These are phyloP conservation scores for Hirschfeldia incana DNA, from an alignment of 345 rosid genomes.

Conservation along the genomic window DNA sequence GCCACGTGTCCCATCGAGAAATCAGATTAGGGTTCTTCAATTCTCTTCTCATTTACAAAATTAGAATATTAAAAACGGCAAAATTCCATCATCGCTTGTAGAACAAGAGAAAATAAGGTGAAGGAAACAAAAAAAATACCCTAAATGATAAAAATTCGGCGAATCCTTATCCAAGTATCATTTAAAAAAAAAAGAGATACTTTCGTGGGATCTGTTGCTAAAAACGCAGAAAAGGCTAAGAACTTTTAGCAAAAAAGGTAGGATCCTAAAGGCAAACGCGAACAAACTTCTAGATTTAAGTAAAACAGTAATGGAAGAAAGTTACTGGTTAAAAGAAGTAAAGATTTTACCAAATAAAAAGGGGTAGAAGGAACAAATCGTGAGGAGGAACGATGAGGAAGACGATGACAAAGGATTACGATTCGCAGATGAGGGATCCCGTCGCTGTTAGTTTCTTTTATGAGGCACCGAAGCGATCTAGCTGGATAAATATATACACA, in stretches of 20 bases:
- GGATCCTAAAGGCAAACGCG: slow-evolving; percentile 11
- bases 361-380: slow-evolving; percentile 14
- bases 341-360: slow-evolving; percentile 12
- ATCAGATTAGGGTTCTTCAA: slow-evolving; percentile 15
- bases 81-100: neutral
- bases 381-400: slow-evolving; percentile 6
- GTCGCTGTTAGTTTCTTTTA: neutral
- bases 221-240: slow-evolving; percentile 32
- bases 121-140: neutral
- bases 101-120: slow-evolving; percentile 4
- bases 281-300: neutral
- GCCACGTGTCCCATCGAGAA: neutral
- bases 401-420: slow-evolving; percentile 33
- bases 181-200: slow-evolving; percentile 1
- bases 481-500: slow-evolving; percentile 19
- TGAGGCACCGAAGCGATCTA: slow-evolving; percentile 23
- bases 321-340: neutral
- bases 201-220: slow-evolving; percentile 5
- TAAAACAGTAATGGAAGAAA: neutral
- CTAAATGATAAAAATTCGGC: neutral
- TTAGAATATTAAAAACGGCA: neutral
- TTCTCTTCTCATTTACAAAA: neutral
- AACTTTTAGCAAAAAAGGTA: slow-evolving; percentile 18
- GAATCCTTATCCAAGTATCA: neutral
- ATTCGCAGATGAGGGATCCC: slow-evolving; percentile 21